Conservation (phyloP, 345 rosid species). For the Salix suchowensis region DNA sequence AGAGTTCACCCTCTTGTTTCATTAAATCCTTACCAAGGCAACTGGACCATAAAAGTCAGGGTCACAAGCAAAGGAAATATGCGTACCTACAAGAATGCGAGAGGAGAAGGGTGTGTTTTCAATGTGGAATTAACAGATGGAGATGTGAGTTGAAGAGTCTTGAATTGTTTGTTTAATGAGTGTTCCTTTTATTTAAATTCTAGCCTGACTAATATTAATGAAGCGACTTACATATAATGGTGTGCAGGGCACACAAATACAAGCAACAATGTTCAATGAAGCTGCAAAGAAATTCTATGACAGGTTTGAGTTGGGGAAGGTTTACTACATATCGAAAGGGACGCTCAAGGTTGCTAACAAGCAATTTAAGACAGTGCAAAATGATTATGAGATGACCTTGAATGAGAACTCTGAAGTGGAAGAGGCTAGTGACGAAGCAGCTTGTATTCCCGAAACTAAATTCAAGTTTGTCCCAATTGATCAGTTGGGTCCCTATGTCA, state of each 20-base stretch:
- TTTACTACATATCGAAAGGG: conserved; percentile 80
- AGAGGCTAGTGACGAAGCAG: conserved; percentile 61
- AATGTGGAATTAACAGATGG: conserved; percentile 91
- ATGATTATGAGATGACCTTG: conserved; percentile 92
- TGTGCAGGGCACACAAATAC: conserved; percentile 83
- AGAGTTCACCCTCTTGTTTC: conserved; percentile 92
- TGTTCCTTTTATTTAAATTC: neutral
- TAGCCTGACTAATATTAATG: neutral
- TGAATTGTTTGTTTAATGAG: neutral
- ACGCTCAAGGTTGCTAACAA: conserved; percentile 79
- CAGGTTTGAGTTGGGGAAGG: conserved; percentile 73
- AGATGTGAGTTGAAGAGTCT: conserved; percentile 50
- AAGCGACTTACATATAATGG: neutral
- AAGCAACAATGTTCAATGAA: conserved; percentile 93
- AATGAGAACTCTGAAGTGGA: conserved; percentile 85
- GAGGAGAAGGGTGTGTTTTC: conserved; percentile 95
- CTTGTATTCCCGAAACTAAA: conserved; percentile 71
- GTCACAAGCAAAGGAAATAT: conserved; percentile 80
- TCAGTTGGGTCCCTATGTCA: conserved; percentile 69
- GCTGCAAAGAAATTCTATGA: conserved; percentile 82
- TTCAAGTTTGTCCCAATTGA: conserved; percentile 77
- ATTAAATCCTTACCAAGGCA: conserved; percentile 93
- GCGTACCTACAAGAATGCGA: conserved; percentile 81
- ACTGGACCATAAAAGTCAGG: conserved; percentile 86
- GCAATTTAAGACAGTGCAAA: conserved; percentile 78